Evolutionary conservation across 352 stramenopile genomes (phyloP), one percentile per base, ranked within the genome.

Genomic region (Peronospora belbahrii): DNA sequence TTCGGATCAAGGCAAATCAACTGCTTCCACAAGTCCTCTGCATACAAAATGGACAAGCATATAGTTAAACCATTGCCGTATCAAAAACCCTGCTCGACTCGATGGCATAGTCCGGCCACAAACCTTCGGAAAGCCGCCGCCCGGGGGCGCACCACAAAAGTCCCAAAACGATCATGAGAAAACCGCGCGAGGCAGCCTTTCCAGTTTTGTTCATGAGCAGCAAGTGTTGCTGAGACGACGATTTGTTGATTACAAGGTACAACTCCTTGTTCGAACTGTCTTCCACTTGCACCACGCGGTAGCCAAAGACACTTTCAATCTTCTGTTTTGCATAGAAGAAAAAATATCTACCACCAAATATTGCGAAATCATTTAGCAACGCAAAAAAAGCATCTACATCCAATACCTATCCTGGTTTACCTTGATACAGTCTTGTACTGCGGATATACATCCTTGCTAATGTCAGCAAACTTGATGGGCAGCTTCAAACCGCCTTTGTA

Each of bases 1-100:
- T 60, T 66, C 10, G 61, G 60, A 42, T 92, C 81, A 7, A 89
- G 33, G 11, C 70, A 66, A 27, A 61, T 67, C 22, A 92, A 44
- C 36, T 89, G 75, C 56, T 85, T 88, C 81, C 75, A 92, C 18
- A 92, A 51, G 17, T 88, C 72, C 8, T 85, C 81, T 91, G 35
- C 13, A 50, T 20, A 20, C 14, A 17, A 15, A 48, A 18, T n/a
- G 4, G 56, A 8, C 17, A 41, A 15, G 13, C 14, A 4, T 15
- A 19, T 3, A 4, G 31, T 50, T 27, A 64, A 27, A 38, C 18
- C 15, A 19, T 3, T 6, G n/a, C 13, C 19, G 19, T 19, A 35
- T 31, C 10, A 32, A 28, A 24, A 24, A 17, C 15, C 14, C 27
- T n/a, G 42, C 14, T 27, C 4, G 19, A 6, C n/a, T 20, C 6